Base-by-base conservation (phyloP, 2,329 filamentous ascomycete species). In the Cladosporium sp. region DNA sequence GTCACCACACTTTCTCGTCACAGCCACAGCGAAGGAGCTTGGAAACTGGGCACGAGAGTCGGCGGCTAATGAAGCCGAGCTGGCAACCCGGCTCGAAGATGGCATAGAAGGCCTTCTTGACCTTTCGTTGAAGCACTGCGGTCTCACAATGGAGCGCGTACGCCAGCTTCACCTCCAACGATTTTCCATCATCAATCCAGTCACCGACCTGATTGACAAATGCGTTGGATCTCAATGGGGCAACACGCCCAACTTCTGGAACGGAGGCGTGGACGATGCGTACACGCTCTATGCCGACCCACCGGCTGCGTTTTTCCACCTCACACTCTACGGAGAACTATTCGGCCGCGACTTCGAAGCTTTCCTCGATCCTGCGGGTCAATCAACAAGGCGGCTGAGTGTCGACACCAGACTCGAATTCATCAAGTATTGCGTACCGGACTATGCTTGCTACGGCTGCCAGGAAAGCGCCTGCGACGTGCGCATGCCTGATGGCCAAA, bases 1-100 rank as follows among this genome's bases (percentile, higher is more conserved):
- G 30, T 73, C 76, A 62, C 77, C 77, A 1, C 69, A 76, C 48
- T 77, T 77, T 59, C 74, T 79, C 10, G 67, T 78, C 46, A 69
- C 72, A 26, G 76, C 76, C 4, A 74, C 73, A 16, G 76, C 75
- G 2, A 67, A 70, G 6, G 70, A 78, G 60, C 67, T 75, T 5
- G 71, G 74, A 8, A 51, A 73, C 54, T 79, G 77, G 77, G 76
- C 77, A 2, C 67, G 77, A 2, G 28, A 65, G 14, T 68, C 68
- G 53, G 32, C 67, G 1, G 58, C 59, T 0, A 74, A 75, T 46
- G 74, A 71, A 25, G 13, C 56, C 2, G n/a, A 30, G 1, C 70
- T 79, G 13, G 69, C 66, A 11, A 23, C 51, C 5, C 63, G 67
- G 4, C 67, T 76, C 3, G 67, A 67, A 34, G 68, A 70, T 18